Conservation (phyloP, 208 protist species). For the Leishmania lainsoni region DNA sequence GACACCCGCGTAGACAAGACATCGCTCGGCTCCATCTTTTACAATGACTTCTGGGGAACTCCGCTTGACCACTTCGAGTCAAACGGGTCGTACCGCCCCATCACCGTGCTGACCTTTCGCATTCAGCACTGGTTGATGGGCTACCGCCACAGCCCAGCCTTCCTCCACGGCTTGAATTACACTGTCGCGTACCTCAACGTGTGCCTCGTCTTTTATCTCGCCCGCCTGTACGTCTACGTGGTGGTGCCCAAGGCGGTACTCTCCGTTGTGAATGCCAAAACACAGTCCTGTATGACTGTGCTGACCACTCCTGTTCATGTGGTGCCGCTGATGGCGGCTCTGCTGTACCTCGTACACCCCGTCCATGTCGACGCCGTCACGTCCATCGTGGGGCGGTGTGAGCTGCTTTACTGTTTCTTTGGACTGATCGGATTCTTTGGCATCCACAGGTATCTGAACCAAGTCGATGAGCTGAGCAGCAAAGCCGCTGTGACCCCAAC, state of each 20-base stretch:
- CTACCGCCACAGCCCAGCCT: conserved; percentile 36
- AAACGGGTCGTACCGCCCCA: conserved; percentile 61
- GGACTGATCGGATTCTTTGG: conserved; percentile 54
- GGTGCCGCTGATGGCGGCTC: conserved; percentile 40
- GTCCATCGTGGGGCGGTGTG: conserved; percentile 78
- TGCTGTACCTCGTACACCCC: conserved; percentile 81
- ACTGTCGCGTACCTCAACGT: conserved; percentile 45
- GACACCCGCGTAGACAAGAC: conserved; percentile 34
- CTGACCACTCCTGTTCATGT: conserved; percentile 19
- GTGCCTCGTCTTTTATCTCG: conserved; percentile 46
- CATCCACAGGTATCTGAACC: conserved; percentile 37
- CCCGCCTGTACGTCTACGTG: conserved; percentile 43
- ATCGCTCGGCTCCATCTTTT: conserved; percentile 42
- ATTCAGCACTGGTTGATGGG: conserved; percentile 65
- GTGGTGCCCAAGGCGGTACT: neutral
- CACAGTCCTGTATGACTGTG: conserved; percentile 2
- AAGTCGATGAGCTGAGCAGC: neutral
- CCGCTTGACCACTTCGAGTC: conserved; percentile 37
- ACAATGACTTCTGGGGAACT: conserved; percentile 71
- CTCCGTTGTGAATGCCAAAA: neutral
- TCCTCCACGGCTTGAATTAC: conserved; percentile 52
- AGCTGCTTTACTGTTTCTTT: conserved; percentile 73
- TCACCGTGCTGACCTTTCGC: conserved; percentile 63
- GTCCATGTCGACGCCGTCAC: conserved; percentile 87
- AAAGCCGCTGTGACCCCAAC: neutral